These are phyloP conservation scores for Baffinella frigidus DNA, from an alignment of 208 protist species.

Conservation along the genomic window DNA sequence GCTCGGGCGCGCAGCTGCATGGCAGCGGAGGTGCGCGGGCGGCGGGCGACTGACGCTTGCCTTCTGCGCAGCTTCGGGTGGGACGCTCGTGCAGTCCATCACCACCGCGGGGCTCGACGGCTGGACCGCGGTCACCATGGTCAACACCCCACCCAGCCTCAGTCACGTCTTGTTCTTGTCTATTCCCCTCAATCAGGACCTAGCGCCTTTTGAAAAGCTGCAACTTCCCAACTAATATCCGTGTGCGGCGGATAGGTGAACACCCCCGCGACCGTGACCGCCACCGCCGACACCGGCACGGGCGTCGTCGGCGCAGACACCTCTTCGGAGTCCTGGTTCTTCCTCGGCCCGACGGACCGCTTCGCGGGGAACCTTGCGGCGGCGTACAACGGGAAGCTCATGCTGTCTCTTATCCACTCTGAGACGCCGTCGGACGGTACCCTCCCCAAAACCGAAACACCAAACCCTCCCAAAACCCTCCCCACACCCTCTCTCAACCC, in stretches of 20 bases:
- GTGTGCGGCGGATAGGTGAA: too few relatives aligned
- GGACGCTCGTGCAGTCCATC: neutral
- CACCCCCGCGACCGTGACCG: neutral
- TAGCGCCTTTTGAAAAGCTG: too few relatives aligned
- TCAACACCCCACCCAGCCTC: neutral
- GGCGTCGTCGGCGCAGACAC: neutral
- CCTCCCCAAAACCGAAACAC: too few relatives aligned
- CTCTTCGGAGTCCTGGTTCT: neutral
- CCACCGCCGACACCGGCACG: neutral
- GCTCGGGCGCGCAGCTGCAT: too few relatives aligned
- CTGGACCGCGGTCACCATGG: neutral
- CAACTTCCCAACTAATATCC: too few relatives aligned
- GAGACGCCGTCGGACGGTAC: neutral
- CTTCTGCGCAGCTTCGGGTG: neutral
- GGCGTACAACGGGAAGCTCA: conserved; percentile 51
- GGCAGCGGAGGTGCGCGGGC: too few relatives aligned
- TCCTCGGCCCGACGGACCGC: neutral
- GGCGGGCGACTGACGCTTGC: too few relatives aligned
- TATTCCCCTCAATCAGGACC: too few relatives aligned
- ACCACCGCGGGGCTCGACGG: neutral
- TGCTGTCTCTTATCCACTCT: neutral
- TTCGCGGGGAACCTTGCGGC: neutral
- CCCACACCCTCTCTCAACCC: too few relatives aligned
- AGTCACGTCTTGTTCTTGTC: too few relatives aligned
- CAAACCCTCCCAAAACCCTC: too few relatives aligned